phyloP scores from a whole-genome alignment of 1,284 basidiomycete species.

The Malassezia arunalokei region DNA sequence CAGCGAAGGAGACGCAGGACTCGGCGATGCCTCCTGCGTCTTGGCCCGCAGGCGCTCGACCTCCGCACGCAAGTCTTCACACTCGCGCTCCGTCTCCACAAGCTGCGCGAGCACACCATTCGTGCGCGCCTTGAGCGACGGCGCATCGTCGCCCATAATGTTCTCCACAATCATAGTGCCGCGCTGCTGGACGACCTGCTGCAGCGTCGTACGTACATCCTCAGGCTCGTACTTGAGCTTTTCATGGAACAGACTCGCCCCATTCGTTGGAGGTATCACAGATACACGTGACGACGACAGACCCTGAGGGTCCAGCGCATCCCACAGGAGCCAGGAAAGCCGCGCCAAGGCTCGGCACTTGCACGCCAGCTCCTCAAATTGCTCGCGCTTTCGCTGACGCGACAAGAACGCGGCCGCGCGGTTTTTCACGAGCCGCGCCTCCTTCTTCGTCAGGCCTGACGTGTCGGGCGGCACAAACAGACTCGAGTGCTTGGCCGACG shows the following conservation, averaged over 20 bases:
- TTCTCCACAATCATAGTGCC: constrained; percentile 5
- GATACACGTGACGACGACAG: neutral
- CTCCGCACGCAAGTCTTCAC: constrained; percentile 5
- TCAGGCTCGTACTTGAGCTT: constrained; percentile 6
- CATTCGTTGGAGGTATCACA: neutral
- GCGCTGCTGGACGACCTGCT: constrained; percentile 9
- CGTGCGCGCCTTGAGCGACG: neutral
- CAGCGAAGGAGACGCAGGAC: neutral
- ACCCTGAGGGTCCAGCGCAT: constrained; percentile 5
- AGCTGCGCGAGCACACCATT: constrained; percentile 7
- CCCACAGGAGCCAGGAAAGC: constrained; percentile 37
- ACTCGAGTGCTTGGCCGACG: constrained; percentile 42
- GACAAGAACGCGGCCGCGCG: constrained; percentile 78
- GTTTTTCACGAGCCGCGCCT: constrained; percentile 80
- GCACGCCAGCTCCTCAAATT: constrained; percentile 79
- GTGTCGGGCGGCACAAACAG: constrained; percentile 72
- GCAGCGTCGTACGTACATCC: constrained; percentile 9
- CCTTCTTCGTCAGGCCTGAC: constrained; percentile 70
- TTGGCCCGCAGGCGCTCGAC: neutral
- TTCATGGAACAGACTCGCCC: constrained; percentile 1
- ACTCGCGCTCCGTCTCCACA: neutral
- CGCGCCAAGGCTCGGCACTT: constrained; percentile 49
- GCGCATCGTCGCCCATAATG: constrained; percentile 2
- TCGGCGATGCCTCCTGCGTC: neutral
- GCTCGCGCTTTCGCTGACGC: constrained; percentile 76